Evolutionary conservation across 192 early-diverging fungal genomes (phyloP).

Genomic region (Backusella liffmaniae): DNA sequence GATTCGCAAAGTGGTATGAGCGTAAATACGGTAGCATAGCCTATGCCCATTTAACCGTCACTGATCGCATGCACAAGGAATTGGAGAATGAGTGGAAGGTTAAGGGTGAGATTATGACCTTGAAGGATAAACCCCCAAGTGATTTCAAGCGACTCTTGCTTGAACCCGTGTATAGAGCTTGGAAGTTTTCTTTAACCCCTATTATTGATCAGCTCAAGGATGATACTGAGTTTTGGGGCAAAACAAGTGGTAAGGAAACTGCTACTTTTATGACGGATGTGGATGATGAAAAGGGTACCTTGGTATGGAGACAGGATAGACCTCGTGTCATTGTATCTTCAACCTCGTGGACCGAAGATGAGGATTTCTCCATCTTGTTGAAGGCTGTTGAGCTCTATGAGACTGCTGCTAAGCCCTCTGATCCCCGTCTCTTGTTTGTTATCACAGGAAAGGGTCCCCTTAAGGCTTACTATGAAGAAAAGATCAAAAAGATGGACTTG

Average conservation of each 20-base stretch:
- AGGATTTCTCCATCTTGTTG: constrained; percentile 87
- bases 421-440: constrained; percentile 69
- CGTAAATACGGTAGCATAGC: constrained; percentile 62
- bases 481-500: constrained; percentile 54
- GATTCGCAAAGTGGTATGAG: constrained; percentile 63
- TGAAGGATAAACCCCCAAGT: constrained; percentile 81
- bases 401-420: constrained; percentile 18
- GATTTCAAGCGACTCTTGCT: constrained; percentile 67
- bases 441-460: constrained; percentile 94
- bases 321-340: constrained; percentile 82
- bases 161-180: constrained; percentile 72
- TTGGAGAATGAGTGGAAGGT: constrained; percentile 60
- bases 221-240: background rate
- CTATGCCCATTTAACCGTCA: constrained; percentile 83
- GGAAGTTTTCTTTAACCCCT: constrained; percentile 72
- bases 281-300: constrained; percentile 9
- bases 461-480: constrained; percentile 65
- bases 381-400: constrained; percentile 65
- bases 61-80: constrained; percentile 74
- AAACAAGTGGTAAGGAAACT: background rate
- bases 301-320: constrained; percentile 43
- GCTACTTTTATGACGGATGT: constrained; percentile 12
- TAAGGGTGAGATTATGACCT: constrained; percentile 65
- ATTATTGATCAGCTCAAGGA: constrained; percentile 35
- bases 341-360: constrained; percentile 96